A percentile compares a stretch with the other conserved stretches of the same genome.
phyloP scores from a whole-genome alignment of 257 asterid species.

The Rhazya stricta region DNA sequence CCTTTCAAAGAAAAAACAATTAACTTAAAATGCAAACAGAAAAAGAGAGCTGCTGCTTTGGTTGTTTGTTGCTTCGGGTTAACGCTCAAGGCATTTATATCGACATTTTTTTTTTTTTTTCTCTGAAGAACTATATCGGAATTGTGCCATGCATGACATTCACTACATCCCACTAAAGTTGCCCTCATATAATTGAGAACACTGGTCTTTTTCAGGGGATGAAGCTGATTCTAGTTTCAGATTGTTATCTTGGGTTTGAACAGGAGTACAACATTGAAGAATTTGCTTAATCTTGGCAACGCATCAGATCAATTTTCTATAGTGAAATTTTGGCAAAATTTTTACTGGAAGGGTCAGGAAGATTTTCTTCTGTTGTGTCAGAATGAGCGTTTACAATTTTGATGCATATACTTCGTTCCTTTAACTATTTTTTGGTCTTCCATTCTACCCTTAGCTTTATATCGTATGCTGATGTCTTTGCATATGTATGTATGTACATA shows the following conservation, averaged over 20 bases:
- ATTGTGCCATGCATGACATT: background rate
- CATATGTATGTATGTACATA: background rate
- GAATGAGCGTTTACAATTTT: no score
- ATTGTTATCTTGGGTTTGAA: slow-evolving; percentile 74
- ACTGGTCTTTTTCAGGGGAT: slow-evolving; percentile 44
- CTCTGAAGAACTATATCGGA: background rate
- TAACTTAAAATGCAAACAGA: background rate
- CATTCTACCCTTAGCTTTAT: no score
- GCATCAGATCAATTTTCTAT: background rate
- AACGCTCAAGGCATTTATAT: background rate
- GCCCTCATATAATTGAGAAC: background rate
- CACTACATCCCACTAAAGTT: background rate
- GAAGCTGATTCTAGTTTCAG: slow-evolving; percentile 74
- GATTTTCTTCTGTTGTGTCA: background rate
- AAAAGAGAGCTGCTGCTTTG: background rate
- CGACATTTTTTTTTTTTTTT: background rate
- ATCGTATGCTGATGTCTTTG: background rate
- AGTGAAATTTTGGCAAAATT: background rate
- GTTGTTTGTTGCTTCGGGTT: background rate
- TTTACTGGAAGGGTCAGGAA: background rate
- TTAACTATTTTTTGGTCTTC: no score
- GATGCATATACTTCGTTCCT: background rate
- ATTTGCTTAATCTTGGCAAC: slow-evolving; percentile 22
- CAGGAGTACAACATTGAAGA: slow-evolving; percentile 50
- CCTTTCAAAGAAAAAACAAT: background rate